Evolutionary conservation across 2,329 filamentous ascomycete species (phyloP).

Genomic region (Pseudogymnoascus sp.): DNA sequence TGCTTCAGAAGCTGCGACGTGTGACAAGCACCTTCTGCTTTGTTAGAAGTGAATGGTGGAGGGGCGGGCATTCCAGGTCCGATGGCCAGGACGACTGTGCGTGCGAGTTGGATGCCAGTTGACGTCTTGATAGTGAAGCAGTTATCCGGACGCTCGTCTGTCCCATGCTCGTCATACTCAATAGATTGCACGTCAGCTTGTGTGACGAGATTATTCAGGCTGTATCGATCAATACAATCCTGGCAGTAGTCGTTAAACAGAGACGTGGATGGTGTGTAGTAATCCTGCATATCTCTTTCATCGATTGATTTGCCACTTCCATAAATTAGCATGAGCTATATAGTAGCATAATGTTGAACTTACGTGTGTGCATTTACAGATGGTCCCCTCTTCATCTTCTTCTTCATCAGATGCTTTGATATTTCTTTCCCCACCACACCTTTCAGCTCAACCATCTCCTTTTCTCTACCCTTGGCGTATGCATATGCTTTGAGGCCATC

Average conservation of each 20-base stretch:
- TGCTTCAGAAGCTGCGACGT: constrained; percentile 8
- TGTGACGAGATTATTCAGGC: constrained; percentile 48
- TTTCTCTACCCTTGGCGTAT: constrained; percentile 50
- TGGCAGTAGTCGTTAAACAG: constrained; percentile 57
- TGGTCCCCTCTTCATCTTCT: constrained; percentile 36
- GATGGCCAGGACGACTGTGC: constrained; percentile 60
- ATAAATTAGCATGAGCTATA: constrained; percentile 17
- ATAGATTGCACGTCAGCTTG: constrained; percentile 38
- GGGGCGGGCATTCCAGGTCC: constrained; percentile 39
- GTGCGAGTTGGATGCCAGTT: constrained; percentile 46
- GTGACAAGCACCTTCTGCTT: constrained; percentile 14
- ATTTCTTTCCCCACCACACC: constrained; percentile 72
- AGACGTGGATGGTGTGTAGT: constrained; percentile 55
- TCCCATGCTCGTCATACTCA: constrained; percentile 14
- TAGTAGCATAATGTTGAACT: neutral
- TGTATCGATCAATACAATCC: constrained; percentile 50
- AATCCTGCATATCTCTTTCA: constrained; percentile 60
- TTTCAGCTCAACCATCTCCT: constrained; percentile 60
- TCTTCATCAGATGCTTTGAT: constrained; percentile 73
- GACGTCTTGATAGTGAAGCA: constrained; percentile 59
- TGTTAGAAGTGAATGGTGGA: constrained; percentile 32
- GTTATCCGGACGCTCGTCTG: constrained; percentile 31
- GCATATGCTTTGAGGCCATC: constrained; percentile 66
- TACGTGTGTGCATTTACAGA: neutral
- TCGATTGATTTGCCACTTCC: constrained; percentile 42